These are phyloP conservation scores for Neocatenulostroma microsporum DNA, from an alignment of 2,329 filamentous ascomycete genomes.

Conservation along the genomic window DNA sequence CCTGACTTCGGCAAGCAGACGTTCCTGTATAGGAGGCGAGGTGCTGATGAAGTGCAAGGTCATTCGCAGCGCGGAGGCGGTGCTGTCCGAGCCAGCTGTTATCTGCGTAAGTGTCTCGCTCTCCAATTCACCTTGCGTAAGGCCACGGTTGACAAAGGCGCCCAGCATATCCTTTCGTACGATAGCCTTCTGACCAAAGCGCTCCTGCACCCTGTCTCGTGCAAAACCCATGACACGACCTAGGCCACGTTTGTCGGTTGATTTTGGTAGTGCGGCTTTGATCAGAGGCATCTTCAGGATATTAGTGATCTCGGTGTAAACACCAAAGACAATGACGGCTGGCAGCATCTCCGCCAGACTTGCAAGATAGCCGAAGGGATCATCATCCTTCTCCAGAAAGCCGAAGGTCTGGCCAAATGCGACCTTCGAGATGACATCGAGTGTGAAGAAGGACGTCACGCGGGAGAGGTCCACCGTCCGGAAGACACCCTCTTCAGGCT, in stretches of 20 bases:
- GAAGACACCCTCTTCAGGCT: slow-evolving; percentile 23
- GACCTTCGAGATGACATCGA: slow-evolving; percentile 36
- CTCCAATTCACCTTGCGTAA: slow-evolving; percentile 36
- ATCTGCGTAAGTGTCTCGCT: slow-evolving; percentile 41
- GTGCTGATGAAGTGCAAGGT: slow-evolving; percentile 48
- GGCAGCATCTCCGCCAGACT: slow-evolving; percentile 38
- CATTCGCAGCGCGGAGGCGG: slow-evolving; percentile 48
- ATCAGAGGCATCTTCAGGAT: slow-evolving; percentile 36
- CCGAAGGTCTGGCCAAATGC: slow-evolving; percentile 42
- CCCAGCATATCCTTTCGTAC: slow-evolving; percentile 47
- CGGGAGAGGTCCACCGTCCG: slow-evolving; percentile 30
- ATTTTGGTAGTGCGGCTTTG: slow-evolving; percentile 37
- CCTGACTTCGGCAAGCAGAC: slow-evolving; percentile 42
- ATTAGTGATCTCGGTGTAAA: slow-evolving; percentile 36
- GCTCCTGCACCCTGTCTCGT: slow-evolving; percentile 39
- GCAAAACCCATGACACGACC: slow-evolving; percentile 38
- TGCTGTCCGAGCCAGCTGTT: slow-evolving; percentile 52
- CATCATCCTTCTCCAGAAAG: slow-evolving; percentile 41
- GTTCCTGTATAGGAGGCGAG: slow-evolving; percentile 40
- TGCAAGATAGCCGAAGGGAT: slow-evolving; percentile 44
- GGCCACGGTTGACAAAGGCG: slow-evolving; percentile 43
- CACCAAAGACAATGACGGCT: slow-evolving; percentile 38
- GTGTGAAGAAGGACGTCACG: slow-evolving; percentile 33
- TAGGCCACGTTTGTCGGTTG: slow-evolving; percentile 39
- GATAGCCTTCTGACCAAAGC: slow-evolving; percentile 39